Conservation (phyloP, 2,329 filamentous ascomycete species). For the Trichoderma polysporum region DNA sequence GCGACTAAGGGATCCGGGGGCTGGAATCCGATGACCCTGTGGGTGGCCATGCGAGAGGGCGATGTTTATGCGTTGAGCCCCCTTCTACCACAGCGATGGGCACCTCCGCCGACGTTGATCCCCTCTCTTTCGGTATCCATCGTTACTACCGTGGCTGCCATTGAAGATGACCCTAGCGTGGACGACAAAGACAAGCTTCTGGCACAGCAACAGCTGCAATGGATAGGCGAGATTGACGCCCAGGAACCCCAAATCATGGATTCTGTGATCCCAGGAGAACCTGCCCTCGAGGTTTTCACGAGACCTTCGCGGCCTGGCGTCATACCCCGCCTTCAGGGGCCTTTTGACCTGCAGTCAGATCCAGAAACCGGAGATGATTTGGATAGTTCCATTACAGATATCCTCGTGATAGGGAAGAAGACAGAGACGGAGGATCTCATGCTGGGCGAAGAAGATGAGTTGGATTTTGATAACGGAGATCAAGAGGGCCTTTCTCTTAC, state of each 20-base stretch:
- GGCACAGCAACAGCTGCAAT: constrained; percentile 63
- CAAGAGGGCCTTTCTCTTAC: constrained; percentile 60
- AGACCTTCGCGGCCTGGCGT: constrained; percentile 58
- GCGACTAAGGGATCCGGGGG: constrained; percentile 65
- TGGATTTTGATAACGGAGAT: constrained; percentile 57
- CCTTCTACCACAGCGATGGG: constrained; percentile 83
- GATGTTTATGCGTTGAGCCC: constrained; percentile 94
- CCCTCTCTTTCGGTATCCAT: constrained; percentile 82
- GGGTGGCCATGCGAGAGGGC: constrained; percentile 92
- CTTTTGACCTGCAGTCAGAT: constrained; percentile 57
- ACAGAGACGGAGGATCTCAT: constrained; percentile 60
- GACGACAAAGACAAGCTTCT: constrained; percentile 55
- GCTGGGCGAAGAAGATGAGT: constrained; percentile 62
- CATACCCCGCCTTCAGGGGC: constrained; percentile 61
- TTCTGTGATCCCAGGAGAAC: constrained; percentile 44
- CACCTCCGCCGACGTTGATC: constrained; percentile 71
- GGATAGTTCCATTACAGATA: constrained; percentile 59
- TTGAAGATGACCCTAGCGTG: constrained; percentile 58
- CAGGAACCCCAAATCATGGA: constrained; percentile 61
- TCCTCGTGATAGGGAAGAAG: constrained; percentile 62
- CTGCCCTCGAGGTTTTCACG: constrained; percentile 54
- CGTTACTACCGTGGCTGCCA: constrained; percentile 66
- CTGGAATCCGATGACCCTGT: constrained; percentile 95
- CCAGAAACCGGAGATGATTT: constrained; percentile 57
- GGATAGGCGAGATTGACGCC: constrained; percentile 65